phyloP scores from a whole-genome alignment of 2,329 filamentous ascomycete species.

The Colletotrichum australisinense region DNA sequence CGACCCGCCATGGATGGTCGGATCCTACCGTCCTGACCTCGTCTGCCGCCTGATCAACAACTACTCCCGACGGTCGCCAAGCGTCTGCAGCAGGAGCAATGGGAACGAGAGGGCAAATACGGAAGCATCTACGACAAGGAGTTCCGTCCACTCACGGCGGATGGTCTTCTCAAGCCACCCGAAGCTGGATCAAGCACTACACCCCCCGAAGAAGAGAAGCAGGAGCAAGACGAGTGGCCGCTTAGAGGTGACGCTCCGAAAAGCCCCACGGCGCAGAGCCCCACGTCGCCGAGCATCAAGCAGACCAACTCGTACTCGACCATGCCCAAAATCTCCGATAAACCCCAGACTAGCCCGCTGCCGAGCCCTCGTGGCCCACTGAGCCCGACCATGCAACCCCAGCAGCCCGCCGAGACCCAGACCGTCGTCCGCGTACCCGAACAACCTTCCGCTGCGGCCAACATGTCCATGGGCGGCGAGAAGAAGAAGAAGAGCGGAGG shows the following conservation, averaged over 20 bases:
- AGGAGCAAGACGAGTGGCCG: slow-evolving; percentile 67
- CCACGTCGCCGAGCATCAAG: slow-evolving; percentile 44
- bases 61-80: slow-evolving; percentile 94
- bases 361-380: slow-evolving; percentile 58
- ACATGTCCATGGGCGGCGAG: slow-evolving; percentile 38
- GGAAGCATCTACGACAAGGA: slow-evolving; percentile 88
- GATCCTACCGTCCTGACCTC: slow-evolving; percentile 94
- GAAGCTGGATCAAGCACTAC: slow-evolving; percentile 43
- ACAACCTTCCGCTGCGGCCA: slow-evolving; percentile 16
- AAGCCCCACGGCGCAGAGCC: slow-evolving; percentile 52
- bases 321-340: slow-evolving; percentile 69
- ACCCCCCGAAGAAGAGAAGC: slow-evolving; percentile 44
- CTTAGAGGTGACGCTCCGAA: slow-evolving; percentile 60
- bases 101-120: slow-evolving; percentile 91
- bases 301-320: slow-evolving; percentile 69
- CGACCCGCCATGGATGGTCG: slow-evolving; percentile 94
- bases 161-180: slow-evolving; percentile 61
- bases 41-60: slow-evolving; percentile 93
- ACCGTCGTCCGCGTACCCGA: slow-evolving; percentile 39
- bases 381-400: slow-evolving; percentile 45
- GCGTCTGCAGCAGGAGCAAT: slow-evolving; percentile 91
- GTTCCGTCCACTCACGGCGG: slow-evolving; percentile 84
- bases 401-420: slow-evolving; percentile 37
- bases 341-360: slow-evolving; percentile 51
- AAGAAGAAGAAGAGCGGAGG: slow-evolving; percentile 53